Conservation (phyloP, 805 yeast species). For the Candida methanosorbosa region DNA sequence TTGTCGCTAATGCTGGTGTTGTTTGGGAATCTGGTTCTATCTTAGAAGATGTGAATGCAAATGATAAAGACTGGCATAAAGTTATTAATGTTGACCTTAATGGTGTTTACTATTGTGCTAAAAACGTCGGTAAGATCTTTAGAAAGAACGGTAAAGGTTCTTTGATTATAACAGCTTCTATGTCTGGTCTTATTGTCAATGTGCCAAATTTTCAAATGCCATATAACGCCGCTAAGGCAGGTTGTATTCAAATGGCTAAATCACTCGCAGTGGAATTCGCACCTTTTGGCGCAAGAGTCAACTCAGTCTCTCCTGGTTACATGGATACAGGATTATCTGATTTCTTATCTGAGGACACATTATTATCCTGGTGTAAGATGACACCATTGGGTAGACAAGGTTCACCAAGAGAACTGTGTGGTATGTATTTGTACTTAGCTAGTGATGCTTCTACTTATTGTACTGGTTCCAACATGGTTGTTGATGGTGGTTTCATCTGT, state of each 20-base stretch:
- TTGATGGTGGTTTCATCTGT: slow-evolving; percentile 41
- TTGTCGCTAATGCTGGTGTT: slow-evolving; percentile 35
- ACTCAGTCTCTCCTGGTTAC: slow-evolving; percentile 45
- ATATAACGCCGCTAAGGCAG: slow-evolving; percentile 43
- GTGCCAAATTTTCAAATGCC: slow-evolving; percentile 46
- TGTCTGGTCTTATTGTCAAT: slow-evolving; percentile 47
- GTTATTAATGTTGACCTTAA: slow-evolving; percentile 42
- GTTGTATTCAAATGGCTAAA: slow-evolving; percentile 38
- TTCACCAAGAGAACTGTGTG: slow-evolving; percentile 39
- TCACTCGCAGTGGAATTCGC: slow-evolving; percentile 43
- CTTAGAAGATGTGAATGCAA: slow-evolving; percentile 25
- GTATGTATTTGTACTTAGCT: slow-evolving; percentile 44
- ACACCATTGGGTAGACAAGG: slow-evolving; percentile 46
- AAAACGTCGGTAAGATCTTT: slow-evolving; percentile 39
- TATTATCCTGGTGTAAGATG: slow-evolving; percentile 21
- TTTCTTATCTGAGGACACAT: slow-evolving; percentile 18
- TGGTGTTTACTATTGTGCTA: slow-evolving; percentile 46
- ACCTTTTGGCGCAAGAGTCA: slow-evolving; percentile 38
- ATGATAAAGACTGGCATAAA: slow-evolving; percentile 25
- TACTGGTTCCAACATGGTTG: slow-evolving; percentile 42
- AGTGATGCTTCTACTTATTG: slow-evolving; percentile 43
- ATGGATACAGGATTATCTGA: slow-evolving; percentile 37
- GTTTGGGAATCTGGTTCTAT: slow-evolving; percentile 26
- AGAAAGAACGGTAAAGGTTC: slow-evolving; percentile 40
- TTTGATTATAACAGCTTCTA: slow-evolving; percentile 44